Evolutionary conservation across 2,329 filamentous ascomycete species (phyloP), one percentile per base, ranked within the genome.

Genomic region (Diaporthe vexans): DNA sequence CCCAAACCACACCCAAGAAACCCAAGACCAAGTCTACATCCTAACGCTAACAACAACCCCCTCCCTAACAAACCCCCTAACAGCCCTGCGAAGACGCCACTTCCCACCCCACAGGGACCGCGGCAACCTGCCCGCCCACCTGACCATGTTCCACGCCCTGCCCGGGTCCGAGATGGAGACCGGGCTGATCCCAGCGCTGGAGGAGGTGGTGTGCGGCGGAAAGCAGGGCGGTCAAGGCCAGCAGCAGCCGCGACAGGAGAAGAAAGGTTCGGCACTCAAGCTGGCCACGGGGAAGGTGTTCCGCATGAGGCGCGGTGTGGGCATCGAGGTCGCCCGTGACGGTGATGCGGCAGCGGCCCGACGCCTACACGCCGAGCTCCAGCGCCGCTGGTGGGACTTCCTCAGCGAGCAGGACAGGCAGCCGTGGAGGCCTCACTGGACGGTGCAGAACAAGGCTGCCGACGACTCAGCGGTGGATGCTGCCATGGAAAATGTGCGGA

Each of bases 131-230:
- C 58, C 61, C 4, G 71, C 74, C 3, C 74, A 75, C 57, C 71
- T 75, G 24, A 75, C 65, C 13, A 51, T 75, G 48, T 75, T 73
- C 71, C 74, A 75, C 58, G 74, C 71, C 29, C 63, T 73, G 5
- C 74, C 74, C 5, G 71, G 71, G 8, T 56, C 56, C 19, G 26
- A 63, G 57, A 40, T 73, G 48, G 9, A 7, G 40, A 13, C 17
- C 13, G 24, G 19, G 17, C 40, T 68, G 48, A 29, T 63, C 29
- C 10, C 72, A 1, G 48, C 71, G n/a, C 51, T 68, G 15, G 26
- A 59, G 29, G 19, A 73, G 51, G 10, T 40, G 2, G 37, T 37
- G 29, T 54, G 67, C 40, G 46, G 37, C 7, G 48, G 29, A 6
- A 1, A 33, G 29, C 29, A 37, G 37, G 37, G 37, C 11, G 13